Evolutionary conservation across 345 rosid species (phyloP), one percentile per base, ranked within the genome.

Genomic region (Combretum micranthum): DNA sequence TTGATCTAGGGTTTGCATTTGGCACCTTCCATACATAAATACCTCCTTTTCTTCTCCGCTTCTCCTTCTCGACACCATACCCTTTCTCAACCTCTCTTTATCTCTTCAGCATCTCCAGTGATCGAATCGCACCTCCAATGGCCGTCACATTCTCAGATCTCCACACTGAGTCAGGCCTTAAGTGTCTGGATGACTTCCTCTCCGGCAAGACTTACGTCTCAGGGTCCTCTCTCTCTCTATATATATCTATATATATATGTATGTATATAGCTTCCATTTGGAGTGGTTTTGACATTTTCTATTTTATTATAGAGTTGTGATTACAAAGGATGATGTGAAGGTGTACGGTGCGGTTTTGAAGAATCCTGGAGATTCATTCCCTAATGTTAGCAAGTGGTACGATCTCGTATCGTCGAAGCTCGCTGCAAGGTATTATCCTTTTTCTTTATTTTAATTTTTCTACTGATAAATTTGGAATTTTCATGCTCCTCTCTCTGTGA

Each of bases 361-460:
- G 75, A 77, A 81, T 46, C 97, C 95, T 13, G 80, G 85, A 5
- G 78, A 13, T 60, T 69, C 81, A 4, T 86, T 83, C 65, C 86
- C 90, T 9, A 83, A 80, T 69, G 93, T 83, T 37, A 67, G 83
- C 84, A 77, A 66, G 81, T 92, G 98, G 98, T 88, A 80, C 72
- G 78, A 72, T 12, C 37, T 57, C 6, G 88, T 92, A 3, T 80
- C 84, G 52, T 81, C 91, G 8, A 76, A 67, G 9, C 85, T 92
- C 23, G 83, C 93, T 15, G 47, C 74, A 42, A 81, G 95, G 98
- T 91, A 32, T 32, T 32, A 32, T 32, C 39, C 9, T 32, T 20
- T 20, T 44, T 55, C 32, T 15, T 45, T 47, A n/a, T 20, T 22
- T 68, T 20, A 37, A 39, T 65, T 55, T 15, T n/a, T 61, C 11